phyloP scores from a whole-genome alignment of 2,329 filamentous ascomycete species.

The Pestalotiopsis sp. region DNA sequence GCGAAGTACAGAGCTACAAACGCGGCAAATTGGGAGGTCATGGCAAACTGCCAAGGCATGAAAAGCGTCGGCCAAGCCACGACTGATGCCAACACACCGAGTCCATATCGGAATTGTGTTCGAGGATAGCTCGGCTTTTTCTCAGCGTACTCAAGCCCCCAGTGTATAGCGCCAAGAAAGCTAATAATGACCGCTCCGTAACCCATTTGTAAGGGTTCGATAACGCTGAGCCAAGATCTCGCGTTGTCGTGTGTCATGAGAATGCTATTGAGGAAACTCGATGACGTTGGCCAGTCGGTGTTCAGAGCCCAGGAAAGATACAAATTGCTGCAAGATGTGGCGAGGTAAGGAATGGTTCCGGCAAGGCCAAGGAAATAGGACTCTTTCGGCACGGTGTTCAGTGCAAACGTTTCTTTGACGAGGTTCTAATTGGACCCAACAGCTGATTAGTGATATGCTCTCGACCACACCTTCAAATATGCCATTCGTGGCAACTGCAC shows the following conservation, averaged over 20 bases:
- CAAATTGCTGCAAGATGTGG: conserved; percentile 79
- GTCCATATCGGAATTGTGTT: conserved; percentile 78
- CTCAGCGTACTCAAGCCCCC: conserved; percentile 82
- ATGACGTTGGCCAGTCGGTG: conserved; percentile 57
- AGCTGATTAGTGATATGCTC: conserved; percentile 11
- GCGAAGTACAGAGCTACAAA: conserved; percentile 87
- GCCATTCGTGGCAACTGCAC: neutral
- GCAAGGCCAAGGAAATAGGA: conserved; percentile 70
- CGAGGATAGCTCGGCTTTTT: conserved; percentile 60
- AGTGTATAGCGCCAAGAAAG: conserved; percentile 91
- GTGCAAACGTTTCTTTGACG: conserved; percentile 68
- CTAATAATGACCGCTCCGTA: conserved; percentile 93
- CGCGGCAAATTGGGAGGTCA: conserved; percentile 82
- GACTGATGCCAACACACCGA: conserved; percentile 76
- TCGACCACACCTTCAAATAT: neutral
- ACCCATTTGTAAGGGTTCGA: conserved; percentile 87
- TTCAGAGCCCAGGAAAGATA: conserved; percentile 84
- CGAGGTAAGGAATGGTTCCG: conserved; percentile 82
- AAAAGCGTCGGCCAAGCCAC: conserved; percentile 89
- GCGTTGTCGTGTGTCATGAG: conserved; percentile 71
- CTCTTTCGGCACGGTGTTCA: conserved; percentile 65
- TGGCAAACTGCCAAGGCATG: conserved; percentile 79
- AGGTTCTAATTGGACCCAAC: conserved; percentile 45
- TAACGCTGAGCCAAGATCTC: conserved; percentile 66
- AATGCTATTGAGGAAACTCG: conserved; percentile 63